Evolutionary conservation across 352 stramenopile species (phyloP).

Genomic region (Globisporangium cylindrosporum): DNA sequence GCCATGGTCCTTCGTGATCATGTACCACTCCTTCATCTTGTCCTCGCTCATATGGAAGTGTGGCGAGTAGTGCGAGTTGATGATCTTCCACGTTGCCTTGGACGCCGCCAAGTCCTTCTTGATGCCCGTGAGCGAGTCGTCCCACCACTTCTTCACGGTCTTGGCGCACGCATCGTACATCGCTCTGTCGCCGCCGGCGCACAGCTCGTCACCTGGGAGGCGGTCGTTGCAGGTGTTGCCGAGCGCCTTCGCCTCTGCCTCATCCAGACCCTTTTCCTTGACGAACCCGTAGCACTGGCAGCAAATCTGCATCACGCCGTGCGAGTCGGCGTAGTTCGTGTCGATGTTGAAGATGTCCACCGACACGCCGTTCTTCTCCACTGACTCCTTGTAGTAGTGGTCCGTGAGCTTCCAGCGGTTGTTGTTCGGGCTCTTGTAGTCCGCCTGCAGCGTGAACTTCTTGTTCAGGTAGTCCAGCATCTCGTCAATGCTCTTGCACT

Average conservation of each 20-base stretch:
- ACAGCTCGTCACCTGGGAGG: constrained; percentile 61
- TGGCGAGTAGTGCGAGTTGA: constrained; percentile 89
- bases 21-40: constrained; percentile 89
- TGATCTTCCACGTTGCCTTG: constrained; percentile 81
- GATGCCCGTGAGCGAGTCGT: constrained; percentile 64
- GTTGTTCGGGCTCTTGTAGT: constrained; percentile 78
- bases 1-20: constrained; percentile 72
- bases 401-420: constrained; percentile 79
- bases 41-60: constrained; percentile 88
- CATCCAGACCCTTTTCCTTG: constrained; percentile 52
- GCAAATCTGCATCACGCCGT: constrained; percentile 83
- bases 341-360: constrained; percentile 89
- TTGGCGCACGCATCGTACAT: constrained; percentile 81
- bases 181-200: constrained; percentile 53
- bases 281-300: constrained; percentile 88
- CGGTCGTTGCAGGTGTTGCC: constrained; percentile 73
- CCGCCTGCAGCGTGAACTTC: constrained; percentile 76
- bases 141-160: constrained; percentile 77
- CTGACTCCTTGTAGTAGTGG: constrained; percentile 84
- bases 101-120: constrained; percentile 69
- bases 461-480: constrained; percentile 82
- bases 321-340: constrained; percentile 83
- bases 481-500: constrained; percentile 69
- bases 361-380: constrained; percentile 75
- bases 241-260: constrained; percentile 47